Base-by-base conservation (phyloP, 1,284 basidiomycete species). In the Crepidotus sp. region DNA sequence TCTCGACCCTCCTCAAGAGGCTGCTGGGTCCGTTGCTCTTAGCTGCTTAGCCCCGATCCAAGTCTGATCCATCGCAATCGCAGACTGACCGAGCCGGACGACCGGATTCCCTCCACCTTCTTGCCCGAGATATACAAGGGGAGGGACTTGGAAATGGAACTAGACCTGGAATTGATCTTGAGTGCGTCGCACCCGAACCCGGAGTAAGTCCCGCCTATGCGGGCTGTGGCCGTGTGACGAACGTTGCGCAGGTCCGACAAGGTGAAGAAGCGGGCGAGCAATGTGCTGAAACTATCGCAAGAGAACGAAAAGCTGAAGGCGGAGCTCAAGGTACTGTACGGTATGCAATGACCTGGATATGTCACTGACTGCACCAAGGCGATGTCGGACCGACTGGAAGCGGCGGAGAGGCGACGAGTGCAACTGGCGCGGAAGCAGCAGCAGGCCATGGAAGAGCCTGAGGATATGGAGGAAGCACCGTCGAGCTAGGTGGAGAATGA, bases 301-400 rank as follows among this genome's bases (percentile, higher is more conserved):
- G 83, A 87, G 67, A 82, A 86, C 61, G 80, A 83, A 59, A 82
- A 80, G 60, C 66, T 87, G 51, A 77, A 80, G 61, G 78, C 72
- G 36, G 77, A 85, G 61, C 68, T 87, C 56, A 48, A 48, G 44
- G 50, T 50, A 49, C 15, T 25, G 27, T 43, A 13, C 15, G 8
- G 18, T 32, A 40, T 19, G 31, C 4, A 7, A 38, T n/a, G 19
- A 17, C 17, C 11, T 15, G 15, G 26, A 18, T 36, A 21, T 35
- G 7, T 22, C 24, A 42, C 49, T 50, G n/a, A 51, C 19, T 7
- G 4, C 13, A 10, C 3, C 8, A 75, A 70, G 57, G 81, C 77
- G 40, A 81, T 87, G 80, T 73, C 73, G 17, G 81, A 79, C 52
- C 68, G 83, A 53, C 65, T 87, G 50, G 80, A 84, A 61, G 78